Evolutionary conservation across 768 basidiomycete species (phyloP), one percentile per base, ranked within the genome.

Genomic region (Lenzites betulinus): DNA sequence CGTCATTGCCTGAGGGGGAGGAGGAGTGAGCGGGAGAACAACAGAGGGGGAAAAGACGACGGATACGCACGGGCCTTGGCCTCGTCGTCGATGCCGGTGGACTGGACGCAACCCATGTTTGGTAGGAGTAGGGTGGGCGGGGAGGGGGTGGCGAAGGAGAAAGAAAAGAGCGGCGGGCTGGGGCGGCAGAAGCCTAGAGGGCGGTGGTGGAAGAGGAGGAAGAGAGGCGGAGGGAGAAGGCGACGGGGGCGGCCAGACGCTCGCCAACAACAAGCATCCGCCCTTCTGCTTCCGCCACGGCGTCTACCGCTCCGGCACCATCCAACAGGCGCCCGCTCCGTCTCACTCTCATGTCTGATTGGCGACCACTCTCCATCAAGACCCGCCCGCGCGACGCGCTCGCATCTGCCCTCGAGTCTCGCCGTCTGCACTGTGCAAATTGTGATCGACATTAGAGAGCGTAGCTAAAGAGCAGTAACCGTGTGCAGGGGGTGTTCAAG

Each of bases 91-190:
- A 88, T 76, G 59, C 79, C 81, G 12, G 87, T 76, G 50, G 86
- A 88, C 74, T 88, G 86, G 9, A 85, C 85, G 66, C 89, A 91
- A 76, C 89, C 89, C 89, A 91, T 90, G 67, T 60, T 64, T 61
- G 62, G 54, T 54, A 60, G 56, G 50, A 65, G 66, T 60, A 70
- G 64, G 62, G 16, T 44, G 39, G 47, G 50, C 35, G 26, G 53
- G 36, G 23, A 15, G 20, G 56, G 23, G 36, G 47, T 15, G 47
- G 36, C 43, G 56, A 33, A 54, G 44, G 30, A 11, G 46, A 41
- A 46, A 63, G 25, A 60, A 58, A 59, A 53, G 51, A 54, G 38
- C 23, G 62, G 62, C 30, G 51, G 58, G 51, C 54, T 20, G 38
- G 44, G 51, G 58, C 33, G 58, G 52, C 49, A 60, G 46, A 42